Conservation (phyloP, 805 yeast genomes). For the Wickerhamomyces rabaulensis region DNA sequence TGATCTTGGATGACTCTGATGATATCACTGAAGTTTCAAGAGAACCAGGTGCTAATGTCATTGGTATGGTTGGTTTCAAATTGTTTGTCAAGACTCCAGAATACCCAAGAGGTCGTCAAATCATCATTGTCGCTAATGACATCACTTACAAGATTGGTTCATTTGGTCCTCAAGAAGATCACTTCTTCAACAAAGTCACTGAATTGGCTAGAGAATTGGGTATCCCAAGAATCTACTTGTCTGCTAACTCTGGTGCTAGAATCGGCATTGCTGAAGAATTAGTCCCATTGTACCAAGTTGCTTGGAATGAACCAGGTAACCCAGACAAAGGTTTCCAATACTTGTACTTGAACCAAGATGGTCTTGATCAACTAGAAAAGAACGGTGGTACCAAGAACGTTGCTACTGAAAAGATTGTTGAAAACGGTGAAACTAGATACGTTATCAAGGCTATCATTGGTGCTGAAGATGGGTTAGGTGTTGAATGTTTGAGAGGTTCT, state of each 20-base stretch:
- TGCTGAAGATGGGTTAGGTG: conserved; percentile 95
- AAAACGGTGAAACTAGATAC: conserved; percentile 77
- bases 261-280: conserved; percentile 97
- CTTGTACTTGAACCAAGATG: conserved; percentile 74
- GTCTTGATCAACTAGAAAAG: conserved; percentile 48
- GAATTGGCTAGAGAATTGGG: conserved; percentile 87
- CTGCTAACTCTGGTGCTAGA: conserved; percentile 99
- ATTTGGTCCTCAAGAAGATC: conserved; percentile 95
- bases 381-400: conserved; percentile 59
- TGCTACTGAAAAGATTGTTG: conserved; percentile 73
- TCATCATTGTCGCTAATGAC: conserved; percentile 92
- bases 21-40: conserved; percentile 83
- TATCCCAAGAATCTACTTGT: conserved; percentile 89
- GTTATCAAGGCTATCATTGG: conserved; percentile 85
- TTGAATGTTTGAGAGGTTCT: conserved; percentile 95
- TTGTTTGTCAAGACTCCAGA: conserved; percentile 91
- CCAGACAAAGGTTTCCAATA: conserved; percentile 88
- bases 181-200: conserved; percentile 86
- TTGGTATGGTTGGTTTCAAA: conserved; percentile 98
- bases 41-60: conserved; percentile 92
- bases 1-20: conserved; percentile 75
- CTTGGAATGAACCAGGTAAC: conserved; percentile 77
- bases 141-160: conserved; percentile 98
- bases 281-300: conserved; percentile 81
- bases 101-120: conserved; percentile 93